These are phyloP conservation scores for Ustilago xerochloae DNA, from an alignment of 1,284 basidiomycete species.

Conservation along the genomic window DNA sequence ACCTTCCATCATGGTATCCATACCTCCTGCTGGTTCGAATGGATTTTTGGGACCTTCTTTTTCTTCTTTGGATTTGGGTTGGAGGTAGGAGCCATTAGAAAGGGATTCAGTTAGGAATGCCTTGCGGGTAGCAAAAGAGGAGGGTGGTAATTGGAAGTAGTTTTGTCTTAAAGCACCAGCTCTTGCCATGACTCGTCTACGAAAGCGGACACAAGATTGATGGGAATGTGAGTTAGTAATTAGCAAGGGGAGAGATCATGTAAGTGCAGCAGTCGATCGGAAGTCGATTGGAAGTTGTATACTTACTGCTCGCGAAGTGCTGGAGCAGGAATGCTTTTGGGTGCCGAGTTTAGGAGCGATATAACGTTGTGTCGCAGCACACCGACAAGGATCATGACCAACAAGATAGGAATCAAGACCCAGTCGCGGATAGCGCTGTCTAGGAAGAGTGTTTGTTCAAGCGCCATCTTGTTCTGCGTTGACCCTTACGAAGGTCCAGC, in stretches of 20 bases:
- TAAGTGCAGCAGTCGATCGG: background rate
- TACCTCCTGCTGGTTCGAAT: slow-evolving; percentile 85
- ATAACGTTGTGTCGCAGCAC: slow-evolving; percentile 93
- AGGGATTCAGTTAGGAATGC: slow-evolving; percentile 56
- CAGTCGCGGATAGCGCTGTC: slow-evolving; percentile 70
- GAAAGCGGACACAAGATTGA: background rate
- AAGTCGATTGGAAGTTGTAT: too few species aligned
- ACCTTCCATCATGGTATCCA: slow-evolving; percentile 99
- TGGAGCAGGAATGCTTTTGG: slow-evolving; percentile 81
- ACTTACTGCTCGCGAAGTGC: slow-evolving; percentile 93
- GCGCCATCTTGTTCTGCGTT: slow-evolving; percentile 21
- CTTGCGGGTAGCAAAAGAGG: slow-evolving; percentile 53
- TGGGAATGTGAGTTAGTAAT: too few species aligned
- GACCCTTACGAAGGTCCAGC: background rate
- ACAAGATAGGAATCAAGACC: slow-evolving; percentile 93
- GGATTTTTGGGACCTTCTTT: slow-evolving; percentile 71
- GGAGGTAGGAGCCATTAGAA: slow-evolving; percentile 58
- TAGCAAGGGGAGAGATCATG: too few species aligned
- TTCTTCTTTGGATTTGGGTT: slow-evolving; percentile 53
- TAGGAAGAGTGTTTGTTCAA: slow-evolving; percentile 52
- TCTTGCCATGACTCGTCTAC: slow-evolving; percentile 59
- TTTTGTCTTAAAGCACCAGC: slow-evolving; percentile 55
- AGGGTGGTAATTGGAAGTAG: slow-evolving; percentile 56
- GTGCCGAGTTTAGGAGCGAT: slow-evolving; percentile 82
- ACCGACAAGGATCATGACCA: slow-evolving; percentile 98